Evolutionary conservation across 306 rosid genomes (phyloP).

Genomic region (Pyrus pyrifolia): DNA sequence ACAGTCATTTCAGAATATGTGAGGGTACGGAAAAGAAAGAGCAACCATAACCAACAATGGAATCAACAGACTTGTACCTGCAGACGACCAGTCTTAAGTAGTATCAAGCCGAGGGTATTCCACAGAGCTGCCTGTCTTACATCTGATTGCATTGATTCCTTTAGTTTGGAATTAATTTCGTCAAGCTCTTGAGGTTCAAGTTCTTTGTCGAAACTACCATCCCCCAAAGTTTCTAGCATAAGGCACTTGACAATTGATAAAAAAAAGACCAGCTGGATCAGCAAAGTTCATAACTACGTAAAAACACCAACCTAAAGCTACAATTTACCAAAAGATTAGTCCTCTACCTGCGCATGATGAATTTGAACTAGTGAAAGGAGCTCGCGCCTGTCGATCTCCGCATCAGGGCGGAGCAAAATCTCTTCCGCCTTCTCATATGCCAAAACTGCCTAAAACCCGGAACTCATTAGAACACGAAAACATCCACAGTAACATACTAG

Average conservation of each 20-base stretch:
- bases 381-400: conserved; percentile 73
- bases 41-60: conserved; percentile 2
- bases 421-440: conserved; percentile 88
- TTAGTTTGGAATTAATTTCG: conserved; percentile 66
- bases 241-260: conserved; percentile 59
- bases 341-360: conserved; percentile 92
- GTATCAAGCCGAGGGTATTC: conserved; percentile 85
- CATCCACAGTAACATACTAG: neutral
- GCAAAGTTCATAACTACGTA: neutral
- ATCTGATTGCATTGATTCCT: conserved; percentile 70
- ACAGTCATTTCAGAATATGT: conserved; percentile 20
- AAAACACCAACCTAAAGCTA: neutral
- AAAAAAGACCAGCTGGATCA: conserved; percentile 29
- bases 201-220: conserved; percentile 65
- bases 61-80: conserved; percentile 40
- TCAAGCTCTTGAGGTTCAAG: conserved; percentile 79
- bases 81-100: conserved; percentile 76
- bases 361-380: conserved; percentile 79
- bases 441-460: conserved; percentile 53
- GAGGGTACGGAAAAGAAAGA: conserved; percentile 13
- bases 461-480: conserved; percentile 8
- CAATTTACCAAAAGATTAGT: conserved; percentile 6
- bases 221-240: conserved; percentile 68
- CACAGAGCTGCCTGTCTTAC: conserved; percentile 85
- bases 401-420: conserved; percentile 69